Conservation (phyloP, 371 early-diverging fungal species). For the Mortierella sp. region DNA sequence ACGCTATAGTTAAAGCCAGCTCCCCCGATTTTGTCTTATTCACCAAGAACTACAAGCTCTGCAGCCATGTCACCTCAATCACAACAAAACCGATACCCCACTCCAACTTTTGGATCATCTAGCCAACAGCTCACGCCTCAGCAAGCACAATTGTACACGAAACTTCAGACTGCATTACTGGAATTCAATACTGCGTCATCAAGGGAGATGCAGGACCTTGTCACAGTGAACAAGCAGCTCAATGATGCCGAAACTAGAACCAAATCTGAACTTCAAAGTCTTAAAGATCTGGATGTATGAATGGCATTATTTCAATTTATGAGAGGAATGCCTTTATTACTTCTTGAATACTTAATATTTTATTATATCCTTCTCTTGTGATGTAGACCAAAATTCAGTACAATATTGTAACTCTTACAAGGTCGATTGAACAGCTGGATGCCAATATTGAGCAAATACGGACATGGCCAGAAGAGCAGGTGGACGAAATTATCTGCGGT, state of each 20-base stretch:
- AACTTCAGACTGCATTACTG: slow-evolving; percentile 60
- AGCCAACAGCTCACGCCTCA: slow-evolving; percentile 58
- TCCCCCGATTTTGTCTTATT: slow-evolving; percentile 38
- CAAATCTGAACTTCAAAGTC: slow-evolving; percentile 73
- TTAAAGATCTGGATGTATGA: slow-evolving; percentile 65
- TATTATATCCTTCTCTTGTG: neutral
- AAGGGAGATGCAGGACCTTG: slow-evolving; percentile 67
- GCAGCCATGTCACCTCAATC: slow-evolving; percentile 29
- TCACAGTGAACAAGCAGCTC: slow-evolving; percentile 70
- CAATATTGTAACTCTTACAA: slow-evolving; percentile 35
- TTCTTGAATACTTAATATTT: neutral
- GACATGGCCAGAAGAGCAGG: slow-evolving; percentile 71
- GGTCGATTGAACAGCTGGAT: slow-evolving; percentile 40
- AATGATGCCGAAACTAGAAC: slow-evolving; percentile 76
- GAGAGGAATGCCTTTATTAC: neutral
- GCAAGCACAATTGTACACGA: slow-evolving; percentile 65
- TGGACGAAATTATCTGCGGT: slow-evolving; percentile 77
- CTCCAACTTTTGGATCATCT: slow-evolving; percentile 35
- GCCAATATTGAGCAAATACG: slow-evolving; percentile 62
- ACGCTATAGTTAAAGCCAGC: slow-evolving; percentile 30
- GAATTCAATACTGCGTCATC: slow-evolving; percentile 63
- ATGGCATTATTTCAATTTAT: neutral
- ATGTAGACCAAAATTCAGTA: slow-evolving; percentile 37
- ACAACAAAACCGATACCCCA: slow-evolving; percentile 58
- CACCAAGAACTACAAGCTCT: slow-evolving; percentile 39